Conservation (phyloP, 2,329 filamentous ascomycete genomes). For the Apiospora pterosperma region DNA sequence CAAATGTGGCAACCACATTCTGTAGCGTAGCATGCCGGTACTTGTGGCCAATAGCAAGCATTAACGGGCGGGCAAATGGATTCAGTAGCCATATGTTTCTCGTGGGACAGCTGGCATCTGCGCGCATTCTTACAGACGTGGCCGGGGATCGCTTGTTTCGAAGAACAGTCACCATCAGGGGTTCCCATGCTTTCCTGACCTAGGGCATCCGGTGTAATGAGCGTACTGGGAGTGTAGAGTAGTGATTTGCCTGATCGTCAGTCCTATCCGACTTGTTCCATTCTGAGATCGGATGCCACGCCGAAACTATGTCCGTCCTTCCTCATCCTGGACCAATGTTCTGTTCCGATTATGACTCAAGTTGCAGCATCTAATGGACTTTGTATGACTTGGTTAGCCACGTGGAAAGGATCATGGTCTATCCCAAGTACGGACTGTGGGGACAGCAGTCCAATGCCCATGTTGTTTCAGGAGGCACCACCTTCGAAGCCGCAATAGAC, state of each 20-base stretch:
- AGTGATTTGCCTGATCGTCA: no score
- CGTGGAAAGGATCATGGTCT: not conserved
- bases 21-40: not conserved
- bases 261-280: no score
- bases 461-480: not conserved
- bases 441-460: not conserved
- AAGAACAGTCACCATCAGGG: no score
- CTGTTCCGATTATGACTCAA: not conserved
- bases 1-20: not conserved
- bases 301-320: no score
- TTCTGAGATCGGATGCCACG: no score
- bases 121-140: no score
- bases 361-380: not conserved
- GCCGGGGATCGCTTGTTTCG: no score
- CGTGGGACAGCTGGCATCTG: no score
- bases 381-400: not conserved
- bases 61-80: not conserved
- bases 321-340: no score
- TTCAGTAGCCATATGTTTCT: not conserved
- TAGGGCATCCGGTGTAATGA: no score
- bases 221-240: no score
- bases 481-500: not conserved
- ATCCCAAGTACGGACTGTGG: not conserved
- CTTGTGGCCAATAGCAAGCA: not conserved
- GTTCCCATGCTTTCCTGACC: no score